Percentiles rank a stretch among this genome's conserved stretches.
These are phyloP conservation scores for Fragosphaeria purpurea DNA, from an alignment of 2,329 filamentous ascomycete genomes.

Conservation along the genomic window DNA sequence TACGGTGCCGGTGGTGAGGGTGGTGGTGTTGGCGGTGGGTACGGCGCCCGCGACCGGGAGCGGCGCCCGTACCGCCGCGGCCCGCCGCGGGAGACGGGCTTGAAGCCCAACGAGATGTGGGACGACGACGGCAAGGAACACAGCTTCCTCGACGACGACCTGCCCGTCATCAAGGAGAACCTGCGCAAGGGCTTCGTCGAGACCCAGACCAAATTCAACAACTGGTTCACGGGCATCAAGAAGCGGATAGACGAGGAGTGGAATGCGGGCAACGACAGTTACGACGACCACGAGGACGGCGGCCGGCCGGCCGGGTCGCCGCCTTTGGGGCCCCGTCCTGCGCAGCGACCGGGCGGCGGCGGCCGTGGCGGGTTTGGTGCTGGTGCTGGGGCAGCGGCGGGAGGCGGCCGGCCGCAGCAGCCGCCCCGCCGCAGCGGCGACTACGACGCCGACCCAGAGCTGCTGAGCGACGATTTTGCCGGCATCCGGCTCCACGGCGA, in stretches of 20 bases:
- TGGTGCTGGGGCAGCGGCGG: slow-evolving; percentile 53
- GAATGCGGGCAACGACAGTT: slow-evolving; percentile 55
- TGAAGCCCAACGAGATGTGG: slow-evolving; percentile 46
- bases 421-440: slow-evolving; percentile 72
- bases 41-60: slow-evolving; percentile 10
- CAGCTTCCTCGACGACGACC: slow-evolving; percentile 91
- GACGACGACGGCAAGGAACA: slow-evolving; percentile 69
- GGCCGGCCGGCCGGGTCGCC: neutral
- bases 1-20: slow-evolving; percentile 20
- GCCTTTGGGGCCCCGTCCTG: slow-evolving; percentile 12
- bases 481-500: slow-evolving; percentile 54
- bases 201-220: slow-evolving; percentile 86
- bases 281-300: slow-evolving; percentile 19
- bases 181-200: slow-evolving; percentile 90
- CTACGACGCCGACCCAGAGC: slow-evolving; percentile 89
- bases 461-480: slow-evolving; percentile 82
- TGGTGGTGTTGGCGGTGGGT: no score
- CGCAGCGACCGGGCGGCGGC: slow-evolving; percentile 9
- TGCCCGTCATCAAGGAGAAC: slow-evolving; percentile 87
- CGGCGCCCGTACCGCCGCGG: slow-evolving; percentile 20
- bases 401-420: slow-evolving; percentile 19
- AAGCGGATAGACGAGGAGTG: slow-evolving; percentile 91
- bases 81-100: slow-evolving; percentile 37
- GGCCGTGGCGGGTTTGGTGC: slow-evolving; percentile 32
- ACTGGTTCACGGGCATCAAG: slow-evolving; percentile 82